Base-by-base conservation (phyloP, 176 grass and related monocot genomes). In the Avena sativa region DNA sequence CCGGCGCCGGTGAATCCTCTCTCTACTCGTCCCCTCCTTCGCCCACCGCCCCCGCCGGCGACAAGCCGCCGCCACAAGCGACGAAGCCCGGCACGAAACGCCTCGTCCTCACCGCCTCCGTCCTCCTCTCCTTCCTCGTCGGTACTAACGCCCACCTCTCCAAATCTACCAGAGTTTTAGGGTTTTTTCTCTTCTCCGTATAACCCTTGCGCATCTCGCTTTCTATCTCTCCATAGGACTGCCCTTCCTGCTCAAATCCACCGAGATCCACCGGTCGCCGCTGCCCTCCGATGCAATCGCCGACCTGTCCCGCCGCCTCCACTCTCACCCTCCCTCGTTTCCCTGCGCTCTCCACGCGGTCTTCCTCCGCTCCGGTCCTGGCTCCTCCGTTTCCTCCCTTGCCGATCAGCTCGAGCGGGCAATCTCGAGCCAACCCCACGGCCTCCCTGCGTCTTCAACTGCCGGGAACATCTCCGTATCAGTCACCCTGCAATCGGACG, bases 201-300 rank as follows among this genome's bases (percentile, higher is more conserved):
- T 79, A 66, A 86, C 57, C 60, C 60, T n/a, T 23, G 9, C 5
- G 30, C 40, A 21, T 84, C 32, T 79, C 57, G 71, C 9, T 66
- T 10, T 69, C 6, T 72, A 4, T 72, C 8, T 89, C 58, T 79
- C 21, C 26, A 1, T 74, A 93, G 94, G 91, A 12, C 81, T 90
- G 34, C 97, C 94, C 28, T 88, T 97, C 55, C 89, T 99, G 72
- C 89, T 96, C 72, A 95, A 91, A 72, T 97, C 95, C 76, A 91
- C 93, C 15, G 89, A 97, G 87, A 97, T 95, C 89, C 92, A 95
- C 82, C 95, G 89, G 21, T 97, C 95, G 60, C 87, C 92, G 69
- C 92, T 99, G 30, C 97, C 97, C 40, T 94, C 89, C n/a, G 83
- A 88, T 17, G 82, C 97, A 62, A 96, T 99, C 62, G 86, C 89